These are phyloP conservation scores for Parasitella parasitica DNA, from an alignment of 371 early-diverging fungal species.

Conservation along the genomic window DNA sequence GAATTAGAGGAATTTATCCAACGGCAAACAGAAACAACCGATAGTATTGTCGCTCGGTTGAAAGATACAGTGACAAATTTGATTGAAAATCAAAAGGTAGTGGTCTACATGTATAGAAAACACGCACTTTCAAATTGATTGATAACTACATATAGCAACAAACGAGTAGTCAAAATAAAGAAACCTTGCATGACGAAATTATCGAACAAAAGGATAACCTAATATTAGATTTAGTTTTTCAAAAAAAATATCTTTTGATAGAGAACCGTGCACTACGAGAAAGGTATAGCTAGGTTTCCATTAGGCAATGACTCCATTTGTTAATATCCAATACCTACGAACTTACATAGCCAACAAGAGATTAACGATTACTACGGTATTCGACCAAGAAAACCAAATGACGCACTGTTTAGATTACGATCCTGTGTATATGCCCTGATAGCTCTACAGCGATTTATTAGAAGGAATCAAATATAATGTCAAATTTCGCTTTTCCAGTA, in stretches of 20 bases:
- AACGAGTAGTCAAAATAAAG: not conserved
- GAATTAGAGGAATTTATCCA: slow-evolving; percentile 18
- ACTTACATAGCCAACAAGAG: not conserved
- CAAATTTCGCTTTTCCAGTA: too few species aligned
- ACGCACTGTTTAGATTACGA: slow-evolving; percentile 13
- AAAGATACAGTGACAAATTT: not conserved
- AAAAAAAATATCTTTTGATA: slow-evolving; percentile 15
- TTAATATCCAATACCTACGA: not conserved
- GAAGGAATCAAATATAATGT: not conserved
- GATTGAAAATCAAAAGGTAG: slow-evolving; percentile 7
- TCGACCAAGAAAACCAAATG: not conserved
- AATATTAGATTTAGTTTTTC: slow-evolving; percentile 12
- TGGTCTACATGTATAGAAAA: too few species aligned
- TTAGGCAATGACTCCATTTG: not conserved
- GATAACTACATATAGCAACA: not conserved
- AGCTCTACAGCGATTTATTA: slow-evolving; percentile 4
- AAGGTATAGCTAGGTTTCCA: slow-evolving; percentile 3
- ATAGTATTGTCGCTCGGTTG: slow-evolving; percentile 12
- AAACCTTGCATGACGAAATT: not conserved
- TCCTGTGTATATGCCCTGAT: slow-evolving; percentile 20
- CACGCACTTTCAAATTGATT: too few species aligned
- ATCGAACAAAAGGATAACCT: not conserved
- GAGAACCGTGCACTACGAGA: slow-evolving; percentile 16
- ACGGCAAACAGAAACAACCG: slow-evolving; percentile 19
- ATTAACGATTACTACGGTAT: not conserved